phyloP scores from a whole-genome alignment of 2,329 filamentous ascomycete species.

The Nakataea oryzae region DNA sequence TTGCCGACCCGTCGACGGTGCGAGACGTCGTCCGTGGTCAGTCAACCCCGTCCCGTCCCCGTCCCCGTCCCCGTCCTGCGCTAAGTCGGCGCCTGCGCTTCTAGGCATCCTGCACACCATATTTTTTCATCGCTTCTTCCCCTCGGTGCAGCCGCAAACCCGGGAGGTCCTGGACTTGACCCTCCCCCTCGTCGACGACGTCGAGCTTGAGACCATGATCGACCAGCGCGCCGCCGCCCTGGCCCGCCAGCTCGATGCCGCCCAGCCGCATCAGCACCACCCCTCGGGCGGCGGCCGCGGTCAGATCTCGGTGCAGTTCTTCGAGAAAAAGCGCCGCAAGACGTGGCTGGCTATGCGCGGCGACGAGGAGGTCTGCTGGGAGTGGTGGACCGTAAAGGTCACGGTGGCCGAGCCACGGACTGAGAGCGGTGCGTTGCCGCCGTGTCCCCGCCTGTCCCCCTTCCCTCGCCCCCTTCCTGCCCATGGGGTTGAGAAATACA shows the following conservation, averaged over 20 bases:
- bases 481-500: not conserved
- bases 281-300: slow-evolving; percentile 52
- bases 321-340: slow-evolving; percentile 82
- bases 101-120: slow-evolving; percentile 88
- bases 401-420: slow-evolving; percentile 85
- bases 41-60: slow-evolving; percentile 8
- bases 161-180: slow-evolving; percentile 87
- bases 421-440: slow-evolving; percentile 59
- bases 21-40: slow-evolving; percentile 88
- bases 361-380: slow-evolving; percentile 95
- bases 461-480: not conserved
- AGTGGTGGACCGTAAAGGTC: slow-evolving; percentile 88
- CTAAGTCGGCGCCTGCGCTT: not conserved
- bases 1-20: slow-evolving; percentile 81
- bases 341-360: slow-evolving; percentile 61
- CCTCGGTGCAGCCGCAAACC: slow-evolving; percentile 68
- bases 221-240: slow-evolving; percentile 75
- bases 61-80: too few relatives aligned
- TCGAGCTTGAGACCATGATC: slow-evolving; percentile 86
- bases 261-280: slow-evolving; percentile 10
- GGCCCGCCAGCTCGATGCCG: slow-evolving; percentile 62
- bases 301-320: slow-evolving; percentile 82
- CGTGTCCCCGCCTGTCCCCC: slow-evolving; percentile 3
- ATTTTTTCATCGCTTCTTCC: slow-evolving; percentile 98
- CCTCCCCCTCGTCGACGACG: slow-evolving; percentile 79